phyloP scores from a whole-genome alignment of 495 filamentous ascomycete species.

The Bryoglossum gracile region DNA sequence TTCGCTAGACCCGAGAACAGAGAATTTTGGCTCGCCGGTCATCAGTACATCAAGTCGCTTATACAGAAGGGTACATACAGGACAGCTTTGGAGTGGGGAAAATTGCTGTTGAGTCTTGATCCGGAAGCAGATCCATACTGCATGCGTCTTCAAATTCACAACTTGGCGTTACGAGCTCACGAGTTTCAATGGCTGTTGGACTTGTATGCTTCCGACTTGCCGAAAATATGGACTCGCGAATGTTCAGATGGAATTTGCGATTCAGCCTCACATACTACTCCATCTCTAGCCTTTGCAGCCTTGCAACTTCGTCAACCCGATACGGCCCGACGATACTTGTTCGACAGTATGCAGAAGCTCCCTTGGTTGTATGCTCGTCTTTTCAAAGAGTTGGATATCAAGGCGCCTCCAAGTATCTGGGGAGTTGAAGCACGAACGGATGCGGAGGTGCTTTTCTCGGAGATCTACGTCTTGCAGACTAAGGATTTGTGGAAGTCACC shows the following conservation, averaged over 20 bases:
- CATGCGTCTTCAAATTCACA: slow-evolving; percentile 69
- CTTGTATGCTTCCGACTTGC: slow-evolving; percentile 42
- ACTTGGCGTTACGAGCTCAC: slow-evolving; percentile 70
- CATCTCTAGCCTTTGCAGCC: slow-evolving; percentile 67
- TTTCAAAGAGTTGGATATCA: slow-evolving; percentile 67
- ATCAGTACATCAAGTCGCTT: slow-evolving; percentile 76
- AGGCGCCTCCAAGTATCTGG: slow-evolving; percentile 74
- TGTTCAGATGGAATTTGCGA: slow-evolving; percentile 44
- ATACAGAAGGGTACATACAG: slow-evolving; percentile 87
- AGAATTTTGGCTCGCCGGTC: slow-evolving; percentile 86
- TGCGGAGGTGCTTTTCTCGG: slow-evolving; percentile 64
- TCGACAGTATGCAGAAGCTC: slow-evolving; percentile 56
- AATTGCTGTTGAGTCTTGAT: slow-evolving; percentile 69
- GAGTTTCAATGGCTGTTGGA: slow-evolving; percentile 71
- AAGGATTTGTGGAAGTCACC: slow-evolving; percentile 91
- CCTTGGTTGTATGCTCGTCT: slow-evolving; percentile 78
- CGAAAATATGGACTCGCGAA: slow-evolving; percentile 33
- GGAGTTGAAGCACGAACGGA: slow-evolving; percentile 59
- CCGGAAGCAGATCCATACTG: slow-evolving; percentile 75
- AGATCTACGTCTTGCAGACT: slow-evolving; percentile 70
- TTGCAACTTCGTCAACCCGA: slow-evolving; percentile 58
- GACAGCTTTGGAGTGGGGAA: slow-evolving; percentile 89
- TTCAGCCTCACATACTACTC: slow-evolving; percentile 52
- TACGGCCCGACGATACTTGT: slow-evolving; percentile 54
- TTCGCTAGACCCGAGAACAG: slow-evolving; percentile 78